These are phyloP conservation scores for Cytospora paraplurivora DNA, from an alignment of 2,329 filamentous ascomycete genomes.

Conservation along the genomic window DNA sequence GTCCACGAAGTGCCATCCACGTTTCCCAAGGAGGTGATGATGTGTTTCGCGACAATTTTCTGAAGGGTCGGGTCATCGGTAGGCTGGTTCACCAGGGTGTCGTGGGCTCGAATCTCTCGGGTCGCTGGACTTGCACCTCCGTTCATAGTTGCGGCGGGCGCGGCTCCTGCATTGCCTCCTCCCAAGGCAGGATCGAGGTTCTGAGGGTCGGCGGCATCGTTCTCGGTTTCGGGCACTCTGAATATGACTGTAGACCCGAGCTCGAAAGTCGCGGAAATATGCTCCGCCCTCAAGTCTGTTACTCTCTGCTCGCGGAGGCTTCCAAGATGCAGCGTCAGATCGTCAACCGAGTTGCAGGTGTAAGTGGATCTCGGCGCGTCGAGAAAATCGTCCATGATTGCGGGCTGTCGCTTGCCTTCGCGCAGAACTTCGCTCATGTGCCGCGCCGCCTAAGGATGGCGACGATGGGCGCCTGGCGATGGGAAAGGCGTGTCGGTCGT, in stretches of 20 bases:
- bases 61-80: constrained; percentile 52
- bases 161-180: constrained; percentile 40
- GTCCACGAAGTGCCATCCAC: constrained; percentile 54
- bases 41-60: constrained; percentile 51
- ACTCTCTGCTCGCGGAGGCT: constrained; percentile 45
- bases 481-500: not conserved
- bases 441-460: not conserved
- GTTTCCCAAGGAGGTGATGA: constrained; percentile 46
- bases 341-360: constrained; percentile 44
- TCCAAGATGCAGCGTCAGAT: constrained; percentile 51
- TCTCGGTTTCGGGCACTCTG: constrained; percentile 43
- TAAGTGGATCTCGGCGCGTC: constrained; percentile 36
- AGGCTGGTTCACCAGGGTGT: constrained; percentile 52
- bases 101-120: constrained; percentile 47
- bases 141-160: constrained; percentile 29
- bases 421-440: not conserved
- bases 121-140: constrained; percentile 28
- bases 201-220: constrained; percentile 37
- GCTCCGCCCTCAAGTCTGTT: constrained; percentile 52
- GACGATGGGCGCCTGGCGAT: not conserved
- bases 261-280: constrained; percentile 50
- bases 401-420: constrained; percentile 3
- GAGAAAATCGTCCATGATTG: constrained; percentile 37
- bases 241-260: constrained; percentile 50
- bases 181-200: constrained; percentile 33